phyloP scores from a whole-genome alignment of 2,329 filamentous ascomycete genomes.

The Calcarisporium arbuscula region DNA sequence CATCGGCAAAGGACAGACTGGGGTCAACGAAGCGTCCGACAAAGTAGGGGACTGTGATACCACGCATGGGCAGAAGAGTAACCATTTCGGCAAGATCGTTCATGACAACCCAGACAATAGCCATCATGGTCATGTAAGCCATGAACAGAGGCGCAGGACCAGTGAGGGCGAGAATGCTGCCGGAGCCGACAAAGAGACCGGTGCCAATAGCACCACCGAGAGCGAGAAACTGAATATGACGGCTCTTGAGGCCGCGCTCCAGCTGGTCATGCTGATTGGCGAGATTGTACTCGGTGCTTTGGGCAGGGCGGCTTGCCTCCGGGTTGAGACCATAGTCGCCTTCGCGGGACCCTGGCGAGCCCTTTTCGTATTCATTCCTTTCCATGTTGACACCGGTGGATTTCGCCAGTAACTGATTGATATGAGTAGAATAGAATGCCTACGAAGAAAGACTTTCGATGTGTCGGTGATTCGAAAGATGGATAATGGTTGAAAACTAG shows the following conservation, averaged over 20 bases:
- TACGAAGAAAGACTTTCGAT: no score
- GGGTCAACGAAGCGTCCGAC: slow-evolving; percentile 49
- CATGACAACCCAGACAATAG: slow-evolving; percentile 48
- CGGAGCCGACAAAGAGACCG: slow-evolving; percentile 58
- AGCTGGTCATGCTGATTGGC: slow-evolving; percentile 37
- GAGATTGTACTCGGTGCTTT: slow-evolving; percentile 27
- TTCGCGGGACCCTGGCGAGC: slow-evolving; percentile 9
- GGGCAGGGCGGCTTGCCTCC: slow-evolving; percentile 17
- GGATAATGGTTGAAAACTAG: no score
- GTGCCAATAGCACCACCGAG: slow-evolving; percentile 55
- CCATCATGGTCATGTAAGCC: slow-evolving; percentile 55
- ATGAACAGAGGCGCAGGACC: slow-evolving; percentile 65
- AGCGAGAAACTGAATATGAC: slow-evolving; percentile 56
- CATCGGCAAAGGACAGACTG: slow-evolving; percentile 49
- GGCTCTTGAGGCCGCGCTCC: slow-evolving; percentile 50
- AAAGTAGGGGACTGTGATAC: slow-evolving; percentile 52
- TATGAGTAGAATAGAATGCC: no score
- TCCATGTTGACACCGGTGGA: no score
- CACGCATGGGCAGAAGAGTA: slow-evolving; percentile 47
- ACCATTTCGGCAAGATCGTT: slow-evolving; percentile 50
- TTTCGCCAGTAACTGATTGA: no score
- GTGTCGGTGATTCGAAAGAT: no score
- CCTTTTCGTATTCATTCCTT: no score
- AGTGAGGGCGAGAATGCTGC: slow-evolving; percentile 45
- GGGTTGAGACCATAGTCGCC: slow-evolving; percentile 18